Percentiles rank a stretch among this genome's conserved stretches.
These are phyloP conservation scores for Rhytidhysteron rufulum DNA, from an alignment of 2,329 filamentous ascomycete genomes.

Conservation along the genomic window DNA sequence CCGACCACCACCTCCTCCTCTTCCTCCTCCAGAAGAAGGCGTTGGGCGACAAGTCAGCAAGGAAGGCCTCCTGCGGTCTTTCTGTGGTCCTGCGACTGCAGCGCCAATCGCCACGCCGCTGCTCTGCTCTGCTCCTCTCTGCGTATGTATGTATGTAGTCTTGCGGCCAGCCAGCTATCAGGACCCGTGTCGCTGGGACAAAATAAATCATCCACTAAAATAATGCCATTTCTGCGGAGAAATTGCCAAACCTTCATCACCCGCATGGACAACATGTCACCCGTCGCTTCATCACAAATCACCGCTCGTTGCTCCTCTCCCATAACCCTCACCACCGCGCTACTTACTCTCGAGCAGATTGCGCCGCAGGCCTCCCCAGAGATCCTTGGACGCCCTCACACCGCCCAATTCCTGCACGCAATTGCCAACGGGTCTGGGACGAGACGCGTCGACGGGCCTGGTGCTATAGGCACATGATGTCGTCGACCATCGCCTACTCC, in stretches of 20 bases:
- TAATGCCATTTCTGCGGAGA: slow-evolving; percentile 8
- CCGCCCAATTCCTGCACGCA: slow-evolving; percentile 11
- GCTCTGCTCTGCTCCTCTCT: too few relatives aligned
- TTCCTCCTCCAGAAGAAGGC: too few relatives aligned
- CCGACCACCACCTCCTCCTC: too few relatives aligned
- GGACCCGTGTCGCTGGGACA: slow-evolving; percentile 5
- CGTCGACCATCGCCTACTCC: slow-evolving; percentile 11
- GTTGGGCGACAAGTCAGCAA: too few relatives aligned
- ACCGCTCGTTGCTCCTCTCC: background rate
- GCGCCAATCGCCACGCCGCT: too few relatives aligned
- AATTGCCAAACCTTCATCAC: slow-evolving; percentile 15
- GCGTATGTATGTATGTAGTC: too few relatives aligned
- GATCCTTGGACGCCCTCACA: slow-evolving; percentile 9
- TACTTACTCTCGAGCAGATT: slow-evolving; percentile 6
- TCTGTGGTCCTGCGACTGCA: background rate
- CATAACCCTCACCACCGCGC: background rate
- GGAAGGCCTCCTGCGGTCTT: too few relatives aligned
- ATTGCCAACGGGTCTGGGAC: slow-evolving; percentile 1
- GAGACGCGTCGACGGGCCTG: slow-evolving; percentile 2
- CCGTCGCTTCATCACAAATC: slow-evolving; percentile 13
- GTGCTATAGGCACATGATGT: slow-evolving; percentile 2
- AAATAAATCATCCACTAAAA: slow-evolving; percentile 1
- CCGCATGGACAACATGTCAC: slow-evolving; percentile 15
- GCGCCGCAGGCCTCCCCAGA: slow-evolving; percentile 15
- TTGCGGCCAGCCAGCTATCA: too few relatives aligned